These are phyloP conservation scores for Capsicum pubescens DNA, from an alignment of 257 asterid genomes.

Conservation along the genomic window DNA sequence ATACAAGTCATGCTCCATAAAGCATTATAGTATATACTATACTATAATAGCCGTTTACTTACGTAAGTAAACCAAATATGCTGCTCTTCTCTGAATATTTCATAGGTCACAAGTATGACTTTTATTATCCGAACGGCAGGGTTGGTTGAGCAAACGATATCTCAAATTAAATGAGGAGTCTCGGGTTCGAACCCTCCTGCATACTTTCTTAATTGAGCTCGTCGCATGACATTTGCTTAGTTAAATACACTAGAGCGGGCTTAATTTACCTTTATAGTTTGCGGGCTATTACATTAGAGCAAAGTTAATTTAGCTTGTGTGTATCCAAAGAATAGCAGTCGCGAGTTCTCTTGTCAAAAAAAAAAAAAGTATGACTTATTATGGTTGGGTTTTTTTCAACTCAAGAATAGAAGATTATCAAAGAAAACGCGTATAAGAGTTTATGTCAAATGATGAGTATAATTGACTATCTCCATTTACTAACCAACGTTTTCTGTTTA, in stretches of 20 bases:
- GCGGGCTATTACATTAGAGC: not conserved
- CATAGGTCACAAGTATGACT: slow-evolving; percentile 17
- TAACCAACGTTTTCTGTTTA: slow-evolving; percentile 17
- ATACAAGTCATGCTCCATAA: not conserved
- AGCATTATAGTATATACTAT: not conserved
- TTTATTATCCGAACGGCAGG: not conserved
- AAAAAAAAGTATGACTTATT: not conserved
- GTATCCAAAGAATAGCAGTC: not conserved
- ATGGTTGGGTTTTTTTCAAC: not conserved
- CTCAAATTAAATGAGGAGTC: not conserved
- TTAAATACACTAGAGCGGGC: too few species aligned
- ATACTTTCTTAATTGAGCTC: not conserved
- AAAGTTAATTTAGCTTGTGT: not conserved
- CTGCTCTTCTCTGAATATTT: not conserved
- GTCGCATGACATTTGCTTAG: not conserved
- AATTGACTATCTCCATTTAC: slow-evolving; percentile 32
- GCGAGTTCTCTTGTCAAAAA: not conserved
- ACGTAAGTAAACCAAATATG: slow-evolving; percentile 22
- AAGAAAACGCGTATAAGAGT: slow-evolving; percentile 38
- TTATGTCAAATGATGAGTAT: slow-evolving; percentile 27
- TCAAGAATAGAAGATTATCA: slow-evolving; percentile 21
- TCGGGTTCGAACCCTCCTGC: not conserved
- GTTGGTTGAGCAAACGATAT: not conserved
- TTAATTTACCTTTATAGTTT: not conserved
- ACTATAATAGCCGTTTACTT: slow-evolving; percentile 21